Base-by-base conservation (phyloP, 169 alveolate species). In the Hammondia hammondi region DNA sequence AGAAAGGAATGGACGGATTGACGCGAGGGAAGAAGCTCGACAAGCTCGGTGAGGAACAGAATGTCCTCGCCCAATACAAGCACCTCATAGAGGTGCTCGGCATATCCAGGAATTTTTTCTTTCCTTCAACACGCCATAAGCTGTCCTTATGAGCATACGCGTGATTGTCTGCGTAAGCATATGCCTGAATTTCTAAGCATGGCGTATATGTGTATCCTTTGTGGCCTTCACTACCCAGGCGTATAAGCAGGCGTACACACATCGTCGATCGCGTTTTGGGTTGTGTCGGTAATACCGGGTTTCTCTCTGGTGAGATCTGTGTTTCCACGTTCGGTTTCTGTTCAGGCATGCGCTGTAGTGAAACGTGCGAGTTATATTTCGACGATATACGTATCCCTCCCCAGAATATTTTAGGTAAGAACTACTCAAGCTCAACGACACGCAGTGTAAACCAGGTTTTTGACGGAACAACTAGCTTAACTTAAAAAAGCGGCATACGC, bases 281-380 rank as follows among this genome's bases (percentile, higher is more conserved):
- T 29, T 84, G 12, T 84, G n/a, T n/a, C 72, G 35, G 39, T 84
- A 27, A 27, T 71, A 84, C 14, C 32, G 91, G 9, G 21, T 82
- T 46, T 82, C 27, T 82, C 32, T 21, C 32, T 82, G 67, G 56
- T 46, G 32, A 6, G 27, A 21, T 45, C 9, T 27, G 32, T 21
- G n/a, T 27, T 21, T 82, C 32, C 89, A 82, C 24, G 35, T 82
- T 82, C 5, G 27, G 14, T 45, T 27, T 0, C 37, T 45, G 27
- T 82, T 82, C 24, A 92, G 94, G 94, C 12, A 97, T 98, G 98
- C 96, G 98, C 92, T 98, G 98, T 32, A 94, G 97, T 27, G 97
- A 97, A 56, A 98, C 99, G 43, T 95, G 97, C n/a, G 98, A 97
- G 94, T 91, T 98, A 2, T 93, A 96, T 27, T 98, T 98, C 82